phyloP scores from a whole-genome alignment of 495 filamentous ascomycete genomes.

The Hapsidospora chrysogenum region DNA sequence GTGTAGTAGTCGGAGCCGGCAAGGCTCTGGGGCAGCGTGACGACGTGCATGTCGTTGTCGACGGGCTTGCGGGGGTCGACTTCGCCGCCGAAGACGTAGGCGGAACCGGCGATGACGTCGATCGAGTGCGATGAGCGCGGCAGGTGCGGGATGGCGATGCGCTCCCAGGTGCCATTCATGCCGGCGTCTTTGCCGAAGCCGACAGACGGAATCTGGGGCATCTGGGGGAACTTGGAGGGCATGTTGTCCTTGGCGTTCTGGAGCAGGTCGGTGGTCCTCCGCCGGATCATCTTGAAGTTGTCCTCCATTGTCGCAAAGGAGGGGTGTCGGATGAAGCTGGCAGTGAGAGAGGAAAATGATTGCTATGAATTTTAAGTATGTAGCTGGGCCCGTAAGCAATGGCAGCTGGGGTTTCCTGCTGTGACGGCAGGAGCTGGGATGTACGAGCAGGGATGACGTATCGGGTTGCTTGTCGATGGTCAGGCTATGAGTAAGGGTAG shows the following conservation, averaged over 20 bases:
- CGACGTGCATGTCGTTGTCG: conserved; percentile 53
- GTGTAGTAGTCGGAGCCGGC: conserved; percentile 38
- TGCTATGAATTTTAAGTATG: too few species aligned
- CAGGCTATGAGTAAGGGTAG: too few species aligned
- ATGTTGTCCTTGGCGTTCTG: conserved; percentile 20
- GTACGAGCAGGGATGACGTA: too few species aligned
- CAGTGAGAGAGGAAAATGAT: neutral
- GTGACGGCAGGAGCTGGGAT: too few species aligned
- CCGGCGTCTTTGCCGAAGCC: conserved; percentile 4
- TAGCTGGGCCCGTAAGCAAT: too few species aligned
- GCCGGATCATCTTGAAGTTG: conserved; percentile 24
- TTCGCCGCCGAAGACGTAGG: conserved; percentile 57
- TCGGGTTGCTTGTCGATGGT: too few species aligned
- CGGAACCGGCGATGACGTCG: conserved; percentile 45
- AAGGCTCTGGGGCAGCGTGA: conserved; percentile 39
- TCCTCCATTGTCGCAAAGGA: conserved; percentile 15
- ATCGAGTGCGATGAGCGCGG: conserved; percentile 55
- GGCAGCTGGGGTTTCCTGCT: too few species aligned
- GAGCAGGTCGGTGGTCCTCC: conserved; percentile 25
- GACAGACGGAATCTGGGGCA: conserved; percentile 7
- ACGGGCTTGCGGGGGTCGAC: conserved; percentile 30
- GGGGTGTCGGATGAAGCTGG: too few species aligned
- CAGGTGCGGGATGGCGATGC: conserved; percentile 34
- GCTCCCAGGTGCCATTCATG: conserved; percentile 42
- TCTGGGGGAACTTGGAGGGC: conserved; percentile 10